Conservation (phyloP, 768 basidiomycete genomes). For the Tylopilus plumbeoviolaceoides region DNA sequence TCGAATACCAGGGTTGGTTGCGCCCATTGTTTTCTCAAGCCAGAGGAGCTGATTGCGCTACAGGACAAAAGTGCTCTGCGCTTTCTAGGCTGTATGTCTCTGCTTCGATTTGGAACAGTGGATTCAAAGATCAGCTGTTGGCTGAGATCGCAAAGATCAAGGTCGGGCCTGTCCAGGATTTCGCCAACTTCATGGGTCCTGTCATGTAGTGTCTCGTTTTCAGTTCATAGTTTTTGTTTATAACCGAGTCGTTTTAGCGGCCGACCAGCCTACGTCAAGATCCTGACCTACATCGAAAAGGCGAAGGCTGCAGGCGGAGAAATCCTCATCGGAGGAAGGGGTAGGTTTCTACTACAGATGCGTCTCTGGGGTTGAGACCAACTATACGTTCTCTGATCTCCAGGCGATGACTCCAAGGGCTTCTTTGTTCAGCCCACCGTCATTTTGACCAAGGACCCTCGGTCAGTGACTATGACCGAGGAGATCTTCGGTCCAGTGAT, state of each 20-base stretch:
- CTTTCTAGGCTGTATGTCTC: slow-evolving; percentile 90
- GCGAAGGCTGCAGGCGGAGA: slow-evolving; percentile 90
- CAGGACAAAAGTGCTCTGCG: slow-evolving; percentile 96
- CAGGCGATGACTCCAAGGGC: slow-evolving; percentile 86
- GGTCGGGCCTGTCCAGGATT: slow-evolving; percentile 73
- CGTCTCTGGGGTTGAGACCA: neutral
- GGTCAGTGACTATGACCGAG: slow-evolving; percentile 83
- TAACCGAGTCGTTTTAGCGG: slow-evolving; percentile 43
- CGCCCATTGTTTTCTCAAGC: neutral
- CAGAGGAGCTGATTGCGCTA: neutral
- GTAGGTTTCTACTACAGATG: slow-evolving; percentile 34
- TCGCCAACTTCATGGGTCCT: slow-evolving; percentile 88
- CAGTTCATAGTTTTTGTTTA: neutral
- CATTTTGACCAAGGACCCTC: slow-evolving; percentile 88
- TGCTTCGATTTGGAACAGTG: slow-evolving; percentile 75
- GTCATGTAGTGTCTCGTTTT: slow-evolving; percentile 64
- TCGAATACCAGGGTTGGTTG: slow-evolving; percentile 86
- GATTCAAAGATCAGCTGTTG: slow-evolving; percentile 81
- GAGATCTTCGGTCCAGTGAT: slow-evolving; percentile 98
- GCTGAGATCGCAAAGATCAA: slow-evolving; percentile 79
- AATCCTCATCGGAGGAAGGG: slow-evolving; percentile 79
- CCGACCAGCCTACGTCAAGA: slow-evolving; percentile 85
- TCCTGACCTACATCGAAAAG: slow-evolving; percentile 75
- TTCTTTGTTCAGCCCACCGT: slow-evolving; percentile 95
- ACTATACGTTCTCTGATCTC: neutral